Base-by-base conservation (phyloP, 495 filamentous ascomycete genomes). In the Monascus purpureus region DNA sequence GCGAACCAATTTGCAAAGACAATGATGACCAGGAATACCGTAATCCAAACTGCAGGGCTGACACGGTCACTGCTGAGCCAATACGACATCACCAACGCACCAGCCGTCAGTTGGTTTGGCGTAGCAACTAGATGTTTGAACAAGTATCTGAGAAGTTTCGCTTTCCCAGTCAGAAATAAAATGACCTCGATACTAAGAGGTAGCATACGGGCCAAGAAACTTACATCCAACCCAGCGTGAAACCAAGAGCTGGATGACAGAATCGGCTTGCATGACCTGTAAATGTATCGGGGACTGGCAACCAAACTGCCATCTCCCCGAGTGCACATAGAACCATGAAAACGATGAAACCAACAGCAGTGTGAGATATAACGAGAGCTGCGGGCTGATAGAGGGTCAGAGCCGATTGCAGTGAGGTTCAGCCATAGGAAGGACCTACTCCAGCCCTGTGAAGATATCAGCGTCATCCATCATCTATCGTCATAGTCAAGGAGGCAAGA, bases 31-130 rank as follows among this genome's bases (percentile, higher is more conserved):
- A 82, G 57, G 44, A 84, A 80, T 7, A 80, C 56, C 2, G 73
- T 64, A 25, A 85, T 82, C 66, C 72, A 87, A 0, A 80, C 72
- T n/a, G 72, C 77, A 0, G 78, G 71, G 38, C 86, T 84, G 29
- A 85, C 65, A 23, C 54, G 28, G 14, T 47, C 37, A 2, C 62
- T 49, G 9, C 67, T 61, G 9, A 69, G 41, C 83, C 84, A 93
- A 33, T 72, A 78, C 29, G 75, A 67, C 7, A 88, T 63, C 7
- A 88, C 66, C 9, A 87, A 50, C 8, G 76, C 70, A 12, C 75
- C 72, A 14, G 82, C 81, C 9, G 79, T 86, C 24, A 86, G 55
- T 40, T 90, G 80, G 41, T 83, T 85, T 3, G 81, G 79, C 8
- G 80, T 77, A 26, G 80, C 63, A 33, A 90, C 77, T 40, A 81